Evolutionary conservation across 345 rosid genomes (phyloP).

Genomic region (Citrus australasica): DNA sequence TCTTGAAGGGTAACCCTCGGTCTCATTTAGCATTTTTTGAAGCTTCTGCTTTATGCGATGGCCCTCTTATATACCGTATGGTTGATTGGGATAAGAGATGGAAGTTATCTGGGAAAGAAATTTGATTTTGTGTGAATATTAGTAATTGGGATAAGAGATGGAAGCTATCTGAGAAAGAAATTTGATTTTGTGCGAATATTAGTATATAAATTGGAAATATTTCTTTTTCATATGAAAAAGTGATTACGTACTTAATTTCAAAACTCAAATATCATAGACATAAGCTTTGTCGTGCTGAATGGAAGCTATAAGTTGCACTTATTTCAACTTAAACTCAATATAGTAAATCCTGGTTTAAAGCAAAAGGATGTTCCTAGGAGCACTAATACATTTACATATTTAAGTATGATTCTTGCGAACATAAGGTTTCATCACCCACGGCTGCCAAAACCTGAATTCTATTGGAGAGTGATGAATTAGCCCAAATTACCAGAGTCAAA

Average conservation of each 20-base stretch:
- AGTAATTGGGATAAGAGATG: background rate
- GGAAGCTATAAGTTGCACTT: background rate
- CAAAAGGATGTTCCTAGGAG: background rate
- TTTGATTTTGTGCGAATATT: background rate
- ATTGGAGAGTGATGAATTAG: background rate
- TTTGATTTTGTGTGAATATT: background rate
- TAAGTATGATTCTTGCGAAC: background rate
- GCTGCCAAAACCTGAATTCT: background rate
- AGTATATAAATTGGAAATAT: background rate
- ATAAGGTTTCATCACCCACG: background rate
- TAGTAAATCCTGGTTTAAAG: background rate
- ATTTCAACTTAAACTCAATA: background rate
- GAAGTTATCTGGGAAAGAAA: background rate
- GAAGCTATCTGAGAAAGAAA: background rate
- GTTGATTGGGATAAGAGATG: background rate
- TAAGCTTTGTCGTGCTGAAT: background rate
- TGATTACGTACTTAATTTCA: background rate
- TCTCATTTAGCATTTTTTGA: background rate
- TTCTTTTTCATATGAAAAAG: background rate
- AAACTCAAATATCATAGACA: background rate
- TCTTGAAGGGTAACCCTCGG: constrained; percentile 70
- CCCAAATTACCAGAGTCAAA: background rate
- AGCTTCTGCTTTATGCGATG: background rate
- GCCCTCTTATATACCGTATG: background rate
- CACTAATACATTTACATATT: background rate